Evolutionary conservation across 2,329 filamentous ascomycete genomes (phyloP), one percentile per base, ranked within the genome.

Genomic region (Blastomyces silverae): DNA sequence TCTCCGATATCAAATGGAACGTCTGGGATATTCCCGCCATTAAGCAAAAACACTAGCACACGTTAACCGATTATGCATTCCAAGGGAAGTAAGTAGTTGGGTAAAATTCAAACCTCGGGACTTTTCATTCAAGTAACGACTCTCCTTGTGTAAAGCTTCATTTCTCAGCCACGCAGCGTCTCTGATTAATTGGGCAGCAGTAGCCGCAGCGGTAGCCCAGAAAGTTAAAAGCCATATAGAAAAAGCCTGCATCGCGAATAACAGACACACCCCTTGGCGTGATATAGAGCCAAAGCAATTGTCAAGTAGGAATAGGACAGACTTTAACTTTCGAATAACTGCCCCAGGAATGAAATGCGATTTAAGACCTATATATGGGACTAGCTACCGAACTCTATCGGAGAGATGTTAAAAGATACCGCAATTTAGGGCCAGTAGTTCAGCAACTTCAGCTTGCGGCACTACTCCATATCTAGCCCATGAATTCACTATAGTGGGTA

Each of bases 1-100:
- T 81, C 79, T 28, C 83, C 82, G 63, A 90, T 78, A 67, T 91
- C 88, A 66, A 89, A 92, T 34, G 82, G 72, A 0, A 91, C 85
- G 22, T 90, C 86, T 0, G 82, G 72, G 0, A 91, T 85, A 22
- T 90, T 86, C 0, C 80, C 82, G 2, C 88, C 85, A 69, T 91
- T 83, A 52, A 90, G 37, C 15, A 59, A 15, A 37, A 59, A 59
- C 13, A 28, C 37, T 59, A 42, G 22, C 7, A 37, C 3, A 17
- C 15, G 56, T 59, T 44, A 42, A 17, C 15, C 17, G 2, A 57
- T 22, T 11, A 13, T 59, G 8, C 3, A 11, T 28, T 44, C 37
- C 13, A n/a, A 28, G 15, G 3, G 15, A 7, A 55, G 17, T 34
- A 34, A 34, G 3, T 13, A 28, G 8, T 60, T 17, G 34, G 34